These are phyloP conservation scores for Lactifluus rugatus DNA, from an alignment of 768 basidiomycete genomes.

Conservation along the genomic window DNA sequence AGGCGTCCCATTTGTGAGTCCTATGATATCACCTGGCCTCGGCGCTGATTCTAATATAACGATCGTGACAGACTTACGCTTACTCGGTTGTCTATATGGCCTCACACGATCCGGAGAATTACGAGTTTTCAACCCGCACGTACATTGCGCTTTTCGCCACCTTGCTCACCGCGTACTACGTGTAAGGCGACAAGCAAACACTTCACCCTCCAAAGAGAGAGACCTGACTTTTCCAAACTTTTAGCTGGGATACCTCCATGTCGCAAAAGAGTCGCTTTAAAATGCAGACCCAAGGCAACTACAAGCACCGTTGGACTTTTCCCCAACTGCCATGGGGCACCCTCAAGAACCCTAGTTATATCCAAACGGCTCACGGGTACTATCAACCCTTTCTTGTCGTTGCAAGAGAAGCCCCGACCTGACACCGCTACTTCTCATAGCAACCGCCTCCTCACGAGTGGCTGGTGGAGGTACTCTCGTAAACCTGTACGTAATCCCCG, in stretches of 20 bases:
- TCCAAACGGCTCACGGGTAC: constrained; percentile 90
- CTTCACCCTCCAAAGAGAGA: neutral
- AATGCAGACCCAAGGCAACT: constrained; percentile 90
- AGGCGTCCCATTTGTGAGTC: constrained; percentile 79
- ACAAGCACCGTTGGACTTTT: constrained; percentile 80
- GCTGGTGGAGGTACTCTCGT: constrained; percentile 91
- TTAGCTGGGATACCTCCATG: constrained; percentile 89
- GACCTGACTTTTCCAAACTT: neutral
- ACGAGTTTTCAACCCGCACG: constrained; percentile 71
- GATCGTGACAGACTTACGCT: constrained; percentile 64
- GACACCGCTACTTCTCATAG: constrained; percentile 29
- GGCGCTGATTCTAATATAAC: neutral
- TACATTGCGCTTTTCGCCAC: constrained; percentile 67
- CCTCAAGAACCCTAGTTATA: constrained; percentile 78
- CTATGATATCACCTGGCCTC: neutral
- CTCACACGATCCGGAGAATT: constrained; percentile 79
- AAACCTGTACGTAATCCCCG: constrained; percentile 61
- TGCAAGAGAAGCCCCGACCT: neutral
- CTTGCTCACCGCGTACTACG: constrained; percentile 75
- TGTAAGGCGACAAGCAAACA: constrained; percentile 41
- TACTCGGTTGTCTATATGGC: constrained; percentile 98
- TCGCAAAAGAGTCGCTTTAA: constrained; percentile 97
- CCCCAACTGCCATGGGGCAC: constrained; percentile 82
- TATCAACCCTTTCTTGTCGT: neutral
- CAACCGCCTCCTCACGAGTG: constrained; percentile 83